These are phyloP conservation scores for Xanthoconium purpureum DNA, from an alignment of 768 basidiomycete species.

Conservation along the genomic window DNA sequence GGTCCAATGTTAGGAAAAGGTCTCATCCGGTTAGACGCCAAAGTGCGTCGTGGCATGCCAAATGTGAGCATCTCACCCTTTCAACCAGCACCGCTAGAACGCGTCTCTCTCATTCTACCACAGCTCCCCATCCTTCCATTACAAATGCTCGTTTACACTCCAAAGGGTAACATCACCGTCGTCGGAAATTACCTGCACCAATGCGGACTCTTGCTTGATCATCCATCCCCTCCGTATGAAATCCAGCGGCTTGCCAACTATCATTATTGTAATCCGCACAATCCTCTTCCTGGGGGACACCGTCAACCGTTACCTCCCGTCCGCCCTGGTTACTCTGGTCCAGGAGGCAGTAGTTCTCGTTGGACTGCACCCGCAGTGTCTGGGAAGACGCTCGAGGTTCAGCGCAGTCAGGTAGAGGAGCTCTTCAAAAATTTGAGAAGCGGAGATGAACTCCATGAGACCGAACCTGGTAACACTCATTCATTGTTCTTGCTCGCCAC, in stretches of 20 bases:
- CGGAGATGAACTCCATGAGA: constrained; percentile 84
- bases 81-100: constrained; percentile 13
- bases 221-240: constrained; percentile 72
- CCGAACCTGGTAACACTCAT: constrained; percentile 69
- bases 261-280: constrained; percentile 88
- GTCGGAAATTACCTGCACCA: constrained; percentile 75
- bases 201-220: constrained; percentile 69
- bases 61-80: constrained; percentile 47
- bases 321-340: constrained; percentile 40
- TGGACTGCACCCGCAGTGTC: constrained; percentile 58
- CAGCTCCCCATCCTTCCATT: constrained; percentile 82
- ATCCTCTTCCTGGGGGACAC: constrained; percentile 70
- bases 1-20: constrained; percentile 86
- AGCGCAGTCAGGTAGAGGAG: constrained; percentile 90
- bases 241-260: constrained; percentile 54
- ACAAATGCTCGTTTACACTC: constrained; percentile 87
- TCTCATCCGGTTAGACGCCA: constrained; percentile 75
- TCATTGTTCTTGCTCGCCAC: constrained; percentile 13
- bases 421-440: constrained; percentile 85
- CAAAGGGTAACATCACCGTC: constrained; percentile 85
- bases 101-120: constrained; percentile 15
- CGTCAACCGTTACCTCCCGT: constrained; percentile 40
- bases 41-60: constrained; percentile 60
- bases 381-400: constrained; percentile 84
- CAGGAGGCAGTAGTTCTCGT: constrained; percentile 38